phyloP scores from a whole-genome alignment of 2,329 filamentous ascomycete species.

The Fusarium liriodendri region DNA sequence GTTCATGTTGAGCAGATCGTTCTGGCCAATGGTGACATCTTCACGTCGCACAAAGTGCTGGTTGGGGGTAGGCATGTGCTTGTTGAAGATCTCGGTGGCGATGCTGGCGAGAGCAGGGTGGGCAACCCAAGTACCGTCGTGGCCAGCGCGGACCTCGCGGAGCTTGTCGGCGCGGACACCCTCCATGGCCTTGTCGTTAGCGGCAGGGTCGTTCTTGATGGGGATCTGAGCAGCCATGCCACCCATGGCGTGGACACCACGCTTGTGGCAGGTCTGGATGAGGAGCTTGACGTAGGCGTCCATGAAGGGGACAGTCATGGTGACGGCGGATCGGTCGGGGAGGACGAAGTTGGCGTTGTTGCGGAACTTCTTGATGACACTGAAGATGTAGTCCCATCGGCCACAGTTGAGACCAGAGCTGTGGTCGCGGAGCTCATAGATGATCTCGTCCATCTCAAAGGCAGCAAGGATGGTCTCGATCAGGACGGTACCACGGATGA shows the following conservation, averaged over 20 bases:
- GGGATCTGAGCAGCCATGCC: constrained; percentile 99
- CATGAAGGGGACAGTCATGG: constrained; percentile 99
- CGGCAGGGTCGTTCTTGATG: constrained; percentile 92
- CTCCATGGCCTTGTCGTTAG: constrained; percentile 95
- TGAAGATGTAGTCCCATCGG: constrained; percentile 99
- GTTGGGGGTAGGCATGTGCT: constrained; percentile 98
- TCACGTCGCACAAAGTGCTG: constrained; percentile 92
- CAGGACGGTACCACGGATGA: constrained; percentile 92
- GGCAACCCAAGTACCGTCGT: constrained; percentile 97
- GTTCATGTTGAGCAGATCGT: constrained; percentile 98
- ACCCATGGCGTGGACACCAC: constrained; percentile 98
- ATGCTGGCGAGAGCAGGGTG: constrained; percentile 92
- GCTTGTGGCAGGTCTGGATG: constrained; percentile 97
- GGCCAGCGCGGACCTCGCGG: constrained; percentile 92
- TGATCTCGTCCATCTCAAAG: constrained; percentile 99
- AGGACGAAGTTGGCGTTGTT: constrained; percentile 93
- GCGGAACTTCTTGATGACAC: constrained; percentile 99
- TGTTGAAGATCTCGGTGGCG: constrained; percentile 94
- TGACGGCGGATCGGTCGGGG: constrained; percentile 89
- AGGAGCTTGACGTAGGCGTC: constrained; percentile 94
- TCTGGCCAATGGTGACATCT: constrained; percentile 86
- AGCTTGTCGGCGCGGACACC: constrained; percentile 95
- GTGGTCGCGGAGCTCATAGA: constrained; percentile 98
- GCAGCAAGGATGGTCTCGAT: constrained; percentile 98
- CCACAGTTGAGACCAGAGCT: constrained; percentile 97